These are phyloP conservation scores for Alloascoidea africana DNA, from an alignment of 805 yeast genomes.

Conservation along the genomic window DNA sequence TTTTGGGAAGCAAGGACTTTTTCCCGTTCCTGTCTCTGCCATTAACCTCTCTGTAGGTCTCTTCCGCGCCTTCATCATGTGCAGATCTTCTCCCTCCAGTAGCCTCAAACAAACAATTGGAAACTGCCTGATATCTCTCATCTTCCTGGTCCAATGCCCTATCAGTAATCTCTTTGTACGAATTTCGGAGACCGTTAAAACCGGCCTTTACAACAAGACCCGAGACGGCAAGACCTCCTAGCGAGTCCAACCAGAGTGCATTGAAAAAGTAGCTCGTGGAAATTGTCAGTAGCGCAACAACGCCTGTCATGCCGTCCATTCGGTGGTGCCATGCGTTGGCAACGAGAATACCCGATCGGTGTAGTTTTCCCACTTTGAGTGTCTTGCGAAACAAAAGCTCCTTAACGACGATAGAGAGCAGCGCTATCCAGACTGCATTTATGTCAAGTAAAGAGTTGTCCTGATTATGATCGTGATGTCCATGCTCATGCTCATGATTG, in stretches of 20 bases:
- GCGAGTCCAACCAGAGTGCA: slow-evolving; percentile 76
- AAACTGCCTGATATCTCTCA: background rate
- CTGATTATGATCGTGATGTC: slow-evolving; percentile 14
- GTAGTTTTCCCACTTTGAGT: slow-evolving; percentile 55
- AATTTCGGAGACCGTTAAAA: slow-evolving; percentile 20
- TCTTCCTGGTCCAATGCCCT: background rate
- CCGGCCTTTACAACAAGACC: slow-evolving; percentile 76
- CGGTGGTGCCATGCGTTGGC: slow-evolving; percentile 99
- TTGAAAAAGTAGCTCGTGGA: slow-evolving; percentile 69
- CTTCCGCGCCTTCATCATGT: too few relatives aligned
- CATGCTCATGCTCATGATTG: slow-evolving; percentile 38
- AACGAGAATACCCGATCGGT: slow-evolving; percentile 76
- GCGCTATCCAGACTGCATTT: slow-evolving; percentile 94
- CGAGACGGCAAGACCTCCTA: slow-evolving; percentile 85
- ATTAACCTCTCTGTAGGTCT: background rate
- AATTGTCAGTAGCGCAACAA: slow-evolving; percentile 81
- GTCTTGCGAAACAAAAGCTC: slow-evolving; percentile 84
- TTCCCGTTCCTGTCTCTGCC: background rate
- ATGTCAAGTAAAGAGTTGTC: slow-evolving; percentile 38
- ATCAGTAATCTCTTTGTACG: background rate
- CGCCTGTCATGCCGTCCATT: slow-evolving; percentile 82
- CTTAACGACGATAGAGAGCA: slow-evolving; percentile 72
- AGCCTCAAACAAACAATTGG: background rate
- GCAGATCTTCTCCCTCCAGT: too few relatives aligned
- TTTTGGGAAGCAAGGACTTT: background rate